Base-by-base conservation (phyloP, 2,329 filamentous ascomycete species). In the Aspergillus novoparasiticus region DNA sequence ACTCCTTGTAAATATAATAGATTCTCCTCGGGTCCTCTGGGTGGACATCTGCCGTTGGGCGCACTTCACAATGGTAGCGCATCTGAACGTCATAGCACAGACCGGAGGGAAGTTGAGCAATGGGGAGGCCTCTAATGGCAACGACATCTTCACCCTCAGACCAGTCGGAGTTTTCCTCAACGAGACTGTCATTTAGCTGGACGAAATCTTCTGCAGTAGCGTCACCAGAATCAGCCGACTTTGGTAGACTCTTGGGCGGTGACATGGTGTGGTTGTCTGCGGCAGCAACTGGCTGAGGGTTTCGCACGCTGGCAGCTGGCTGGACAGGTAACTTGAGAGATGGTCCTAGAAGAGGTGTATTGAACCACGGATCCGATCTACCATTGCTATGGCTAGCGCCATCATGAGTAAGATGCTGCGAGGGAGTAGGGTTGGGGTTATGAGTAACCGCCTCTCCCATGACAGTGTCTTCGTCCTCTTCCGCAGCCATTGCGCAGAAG, bases 21-120 rank as follows among this genome's bases (percentile, higher is more conserved):
- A 99, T 97, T 16, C 95, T 89, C 32, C 93, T 85, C 1, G 95
- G 95, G 72, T 99, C 95, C 77, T 99, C 95, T 0, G 95, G 95
- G 73, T 99, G 95, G 58, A 96, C 90, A 26, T 94, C 90, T 21
- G 81, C 78, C 4, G 82, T 80, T 3, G 84, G 81, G 21, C 92
- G 89, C 19, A 92, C 89, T 74, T 97, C 96, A 60, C 93, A 91
- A 76, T 99, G 95, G 64, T 96, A 90, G 64, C 95, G 93, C 95
- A 99, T 99, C 36, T 94, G 88, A 62, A 92, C 89, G 80, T 99
- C 95, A 75, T 98, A 99, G 68, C 92, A 94, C 65, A 90, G 88
- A 4, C 92, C 92, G 0, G 91, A 94, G 0, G 90, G 87, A 1
- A 92, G 81, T 30, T 87, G 78, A 2, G 79, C 75, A 30, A 78